A percentile compares a stretch with the other conserved stretches of the same genome.
These are phyloP conservation scores for Daldinia eschscholtzii DNA, from an alignment of 2,329 filamentous ascomycete species.

Conservation along the genomic window DNA sequence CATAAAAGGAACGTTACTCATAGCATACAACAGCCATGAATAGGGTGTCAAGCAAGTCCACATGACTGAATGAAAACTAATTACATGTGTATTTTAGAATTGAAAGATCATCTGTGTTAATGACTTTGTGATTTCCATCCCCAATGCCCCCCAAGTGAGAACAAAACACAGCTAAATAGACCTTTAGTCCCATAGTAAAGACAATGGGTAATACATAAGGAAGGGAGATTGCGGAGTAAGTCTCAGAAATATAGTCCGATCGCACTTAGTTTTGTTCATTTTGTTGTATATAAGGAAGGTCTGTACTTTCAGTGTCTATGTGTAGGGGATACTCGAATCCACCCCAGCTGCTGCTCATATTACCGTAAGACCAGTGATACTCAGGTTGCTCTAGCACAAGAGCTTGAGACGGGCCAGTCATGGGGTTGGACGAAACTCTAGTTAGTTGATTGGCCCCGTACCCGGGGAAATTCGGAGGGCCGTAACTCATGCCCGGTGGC, in stretches of 20 bases:
- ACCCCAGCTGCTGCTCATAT: conserved; percentile 18
- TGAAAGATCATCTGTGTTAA: not conserved
- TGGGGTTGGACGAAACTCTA: not conserved
- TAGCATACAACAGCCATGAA: not conserved
- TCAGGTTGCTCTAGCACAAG: conserved; percentile 6
- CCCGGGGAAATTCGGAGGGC: conserved; percentile 8
- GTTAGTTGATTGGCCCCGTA: conserved; percentile 18
- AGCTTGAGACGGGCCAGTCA: conserved; percentile 13
- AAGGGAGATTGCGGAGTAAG: not conserved
- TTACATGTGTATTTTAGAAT: not conserved
- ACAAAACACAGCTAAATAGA: not conserved
- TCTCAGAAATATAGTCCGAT: not conserved
- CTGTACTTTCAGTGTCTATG: conserved; percentile 11
- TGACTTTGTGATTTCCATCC: not conserved
- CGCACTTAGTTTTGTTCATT: conserved; percentile 12
- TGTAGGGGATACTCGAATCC: conserved; percentile 13
- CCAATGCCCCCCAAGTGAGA: not conserved
- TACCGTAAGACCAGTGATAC: conserved; percentile 8
- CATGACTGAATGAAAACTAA: not conserved
- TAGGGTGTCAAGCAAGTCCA: not conserved
- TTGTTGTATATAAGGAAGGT: conserved; percentile 11
- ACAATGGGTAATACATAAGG: not conserved
- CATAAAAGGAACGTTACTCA: not conserved
- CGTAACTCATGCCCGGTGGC: conserved; percentile 6
- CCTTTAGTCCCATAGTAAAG: not conserved